Base-by-base conservation (phyloP, 805 yeast species). In the Candida sphagnicola region DNA sequence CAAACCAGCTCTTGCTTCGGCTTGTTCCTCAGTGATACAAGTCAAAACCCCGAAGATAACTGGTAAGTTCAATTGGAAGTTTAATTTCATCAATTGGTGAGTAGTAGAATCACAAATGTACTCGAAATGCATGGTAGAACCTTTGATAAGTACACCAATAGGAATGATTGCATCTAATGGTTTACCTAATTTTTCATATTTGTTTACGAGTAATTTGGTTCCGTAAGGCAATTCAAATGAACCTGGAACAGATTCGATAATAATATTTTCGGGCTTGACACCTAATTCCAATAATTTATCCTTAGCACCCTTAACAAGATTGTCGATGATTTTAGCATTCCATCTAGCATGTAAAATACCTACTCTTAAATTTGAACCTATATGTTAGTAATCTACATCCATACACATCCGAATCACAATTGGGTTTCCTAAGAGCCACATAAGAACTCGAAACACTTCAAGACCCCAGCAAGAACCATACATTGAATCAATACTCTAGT, bases 71-170 rank as follows among this genome's bases (percentile, higher is more conserved):
- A 84, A 59, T 37, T 77, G 74, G 44, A 80, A 78, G 61, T 89
- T 95, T 51, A 88, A 64, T 45, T 71, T 69, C 97, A 91, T 90
- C 50, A 93, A 69, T 38, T 85, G 91, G 47, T 82, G 78, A 8
- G 96, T 80, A 14, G 84, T 87, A 3, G 96, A 67, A 43, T 93
- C 98, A 58, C 96, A 85, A 52, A 93, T 93, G 68, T 91, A 93
- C 66, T 93, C 99, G 59, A 93, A 93, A 67, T 93, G 99, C 96
- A 89, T 89, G 26, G 98, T 93, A 28, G 90, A 80, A 39, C 99
- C 99, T 68, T 93, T 93, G 66, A 93, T 91, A 54, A 93, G 73
- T 28, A 85, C 90, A 40, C 99, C 99, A 51, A 93, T 88, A 39
- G 98, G 90, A 42, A 93, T 86, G 28, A 91, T 77, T 4, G 91